A percentile compares a stretch with the other conserved stretches of the same genome.
Evolutionary conservation across 2,329 filamentous ascomycete genomes (phyloP).

Genomic region (Penicillium sp.): DNA sequence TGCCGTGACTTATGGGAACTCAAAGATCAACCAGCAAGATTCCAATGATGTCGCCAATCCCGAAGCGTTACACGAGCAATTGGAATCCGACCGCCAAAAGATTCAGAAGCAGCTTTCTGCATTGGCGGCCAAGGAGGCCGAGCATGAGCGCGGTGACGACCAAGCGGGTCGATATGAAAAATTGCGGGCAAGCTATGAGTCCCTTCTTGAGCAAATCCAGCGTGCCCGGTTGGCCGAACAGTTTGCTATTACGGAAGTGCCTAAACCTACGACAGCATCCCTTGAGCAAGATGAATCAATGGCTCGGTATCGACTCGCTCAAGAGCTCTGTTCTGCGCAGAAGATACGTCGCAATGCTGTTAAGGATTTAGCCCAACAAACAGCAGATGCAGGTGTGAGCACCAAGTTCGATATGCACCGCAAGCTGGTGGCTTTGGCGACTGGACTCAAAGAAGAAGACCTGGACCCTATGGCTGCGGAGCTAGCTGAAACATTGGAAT

Average conservation of each 20-base stretch:
- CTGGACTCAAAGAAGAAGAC: slow-evolving; percentile 48
- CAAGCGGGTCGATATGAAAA: slow-evolving; percentile 42
- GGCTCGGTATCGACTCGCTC: slow-evolving; percentile 31
- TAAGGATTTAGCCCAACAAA: slow-evolving; percentile 45
- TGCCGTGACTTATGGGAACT: slow-evolving; percentile 58
- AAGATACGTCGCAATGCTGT: slow-evolving; percentile 36
- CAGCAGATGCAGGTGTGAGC: slow-evolving; percentile 45
- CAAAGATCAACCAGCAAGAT: slow-evolving; percentile 59
- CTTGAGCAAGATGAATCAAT: slow-evolving; percentile 32
- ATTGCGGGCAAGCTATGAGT: slow-evolving; percentile 38
- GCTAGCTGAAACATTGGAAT: slow-evolving; percentile 46
- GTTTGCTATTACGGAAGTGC: slow-evolving; percentile 20
- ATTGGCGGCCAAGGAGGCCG: slow-evolving; percentile 38
- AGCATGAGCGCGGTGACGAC: slow-evolving; percentile 35
- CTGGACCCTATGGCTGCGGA: slow-evolving; percentile 49
- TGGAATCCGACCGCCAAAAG: slow-evolving; percentile 45
- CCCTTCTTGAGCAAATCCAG: slow-evolving; percentile 46
- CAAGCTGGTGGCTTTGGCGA: slow-evolving; percentile 48
- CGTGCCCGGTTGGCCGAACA: slow-evolving; percentile 35
- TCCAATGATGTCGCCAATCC: slow-evolving; percentile 44
- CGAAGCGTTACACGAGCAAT: slow-evolving; percentile 40
- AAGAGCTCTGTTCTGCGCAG: slow-evolving; percentile 34
- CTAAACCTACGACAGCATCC: slow-evolving; percentile 15
- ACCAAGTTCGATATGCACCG: slow-evolving; percentile 49
- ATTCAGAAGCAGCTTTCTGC: slow-evolving; percentile 41